Conservation (phyloP, 176 grass and related monocot species). For the Triticum monococcum region DNA sequence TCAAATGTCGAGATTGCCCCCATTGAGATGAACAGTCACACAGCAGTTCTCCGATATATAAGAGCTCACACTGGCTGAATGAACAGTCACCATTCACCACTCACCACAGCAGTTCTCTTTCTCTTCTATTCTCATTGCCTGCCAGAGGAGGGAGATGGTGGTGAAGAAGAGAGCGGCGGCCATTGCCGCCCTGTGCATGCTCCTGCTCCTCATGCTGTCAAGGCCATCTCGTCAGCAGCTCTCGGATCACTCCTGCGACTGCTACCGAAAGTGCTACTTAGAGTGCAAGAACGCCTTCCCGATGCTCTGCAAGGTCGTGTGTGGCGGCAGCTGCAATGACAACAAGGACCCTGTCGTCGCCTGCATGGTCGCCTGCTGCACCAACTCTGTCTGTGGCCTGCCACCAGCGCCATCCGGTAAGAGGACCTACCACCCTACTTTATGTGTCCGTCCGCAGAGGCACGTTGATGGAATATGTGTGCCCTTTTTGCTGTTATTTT, state of each 20-base stretch:
- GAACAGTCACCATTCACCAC: not conserved
- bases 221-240: not conserved
- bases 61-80: not conserved
- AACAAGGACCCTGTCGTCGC: not conserved
- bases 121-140: not conserved
- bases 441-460: too few species aligned
- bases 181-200: not conserved
- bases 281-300: not conserved
- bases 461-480: too few species aligned
- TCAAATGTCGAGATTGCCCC: not conserved
- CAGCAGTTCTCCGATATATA: not conserved
- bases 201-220: not conserved
- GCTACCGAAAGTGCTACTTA: not conserved
- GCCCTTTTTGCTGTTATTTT: too few species aligned
- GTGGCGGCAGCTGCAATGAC: not conserved
- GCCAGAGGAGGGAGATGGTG: not conserved
- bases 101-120: not conserved
- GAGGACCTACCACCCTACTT: not conserved
- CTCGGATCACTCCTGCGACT: not conserved
- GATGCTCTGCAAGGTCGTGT: not conserved
- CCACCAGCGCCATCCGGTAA: not conserved
- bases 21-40: too few species aligned
- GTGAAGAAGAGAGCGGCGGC: not conserved
- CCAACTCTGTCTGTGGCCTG: not conserved
- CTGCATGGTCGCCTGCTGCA: not conserved